Conservation (phyloP, 257 asterid genomes). For the Solanum clarkiae region DNA sequence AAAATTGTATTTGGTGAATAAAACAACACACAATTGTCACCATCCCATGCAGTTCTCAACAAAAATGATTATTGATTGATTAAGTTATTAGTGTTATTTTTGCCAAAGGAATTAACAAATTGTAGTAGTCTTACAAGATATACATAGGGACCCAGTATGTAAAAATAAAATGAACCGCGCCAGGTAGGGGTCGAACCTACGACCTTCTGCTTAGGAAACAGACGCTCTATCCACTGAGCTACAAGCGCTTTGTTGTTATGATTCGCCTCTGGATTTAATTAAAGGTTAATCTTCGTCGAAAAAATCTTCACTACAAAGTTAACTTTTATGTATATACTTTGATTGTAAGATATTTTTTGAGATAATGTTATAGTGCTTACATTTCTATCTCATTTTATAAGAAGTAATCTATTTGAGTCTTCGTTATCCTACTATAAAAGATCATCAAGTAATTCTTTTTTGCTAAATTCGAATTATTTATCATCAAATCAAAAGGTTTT, state of each 20-base stretch:
- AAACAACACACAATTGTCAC: neutral
- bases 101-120: neutral
- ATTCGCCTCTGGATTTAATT: no score
- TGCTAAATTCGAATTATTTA: neutral
- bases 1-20: neutral
- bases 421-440: neutral
- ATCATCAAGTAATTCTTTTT: neutral
- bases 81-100: neutral
- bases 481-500: neutral
- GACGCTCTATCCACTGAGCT: constrained; percentile 99
- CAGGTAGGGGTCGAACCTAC: constrained; percentile 99
- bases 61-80: neutral
- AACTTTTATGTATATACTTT: neutral
- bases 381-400: neutral
- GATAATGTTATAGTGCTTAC: neutral
- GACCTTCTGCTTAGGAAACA: constrained; percentile 98
- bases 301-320: neutral
- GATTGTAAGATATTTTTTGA: neutral
- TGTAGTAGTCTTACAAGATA: neutral
- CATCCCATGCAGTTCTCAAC: neutral
- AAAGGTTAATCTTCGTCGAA: fast-evolving
- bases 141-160: no score
- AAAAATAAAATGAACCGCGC: constrained; percentile 24
- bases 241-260: constrained; percentile 41
- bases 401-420: neutral